Evolutionary conservation across 202 grass and related monocot species (phyloP).

Genomic region (Hordeum pubiflorum): DNA sequence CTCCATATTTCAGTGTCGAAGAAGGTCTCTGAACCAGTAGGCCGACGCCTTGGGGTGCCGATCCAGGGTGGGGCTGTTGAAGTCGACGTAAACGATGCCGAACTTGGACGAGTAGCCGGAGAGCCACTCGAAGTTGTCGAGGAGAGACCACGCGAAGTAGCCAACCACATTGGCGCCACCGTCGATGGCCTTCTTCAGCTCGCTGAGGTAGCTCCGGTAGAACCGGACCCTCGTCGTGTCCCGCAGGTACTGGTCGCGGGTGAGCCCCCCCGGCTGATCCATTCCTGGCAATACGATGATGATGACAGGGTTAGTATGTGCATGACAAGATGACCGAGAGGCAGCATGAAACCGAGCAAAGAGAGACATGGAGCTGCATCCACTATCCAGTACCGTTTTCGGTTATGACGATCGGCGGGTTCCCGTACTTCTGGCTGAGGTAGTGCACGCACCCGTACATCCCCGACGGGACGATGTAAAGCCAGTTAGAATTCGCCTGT

Average conservation of each 20-base stretch:
- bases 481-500: conserved; percentile 69
- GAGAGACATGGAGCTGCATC: background rate
- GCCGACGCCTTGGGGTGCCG: conserved; percentile 64
- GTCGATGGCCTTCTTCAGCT: conserved; percentile 58
- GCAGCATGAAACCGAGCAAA: background rate
- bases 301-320: background rate
- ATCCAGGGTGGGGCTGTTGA: conserved; percentile 28
- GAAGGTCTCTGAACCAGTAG: conserved; percentile 69
- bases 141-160: conserved; percentile 84
- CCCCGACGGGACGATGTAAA: conserved; percentile 55
- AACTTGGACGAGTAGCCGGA: conserved; percentile 67
- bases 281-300: conserved; percentile 38
- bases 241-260: conserved; percentile 41
- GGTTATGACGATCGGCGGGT: conserved; percentile 52
- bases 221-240: conserved; percentile 41
- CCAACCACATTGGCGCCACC: conserved; percentile 53
- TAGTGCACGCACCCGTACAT: conserved; percentile 72
- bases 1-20: conserved; percentile 15
- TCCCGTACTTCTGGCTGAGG: conserved; percentile 66
- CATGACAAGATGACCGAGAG: background rate
- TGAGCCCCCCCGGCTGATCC: conserved; percentile 73
- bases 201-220: conserved; percentile 48
- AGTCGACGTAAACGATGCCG: conserved; percentile 73
- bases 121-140: conserved; percentile 79
- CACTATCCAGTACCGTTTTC: conserved; percentile 60